Evolutionary conservation across 108 stramenopile genomes (phyloP).

Genomic region (Cyclotella sp.): DNA sequence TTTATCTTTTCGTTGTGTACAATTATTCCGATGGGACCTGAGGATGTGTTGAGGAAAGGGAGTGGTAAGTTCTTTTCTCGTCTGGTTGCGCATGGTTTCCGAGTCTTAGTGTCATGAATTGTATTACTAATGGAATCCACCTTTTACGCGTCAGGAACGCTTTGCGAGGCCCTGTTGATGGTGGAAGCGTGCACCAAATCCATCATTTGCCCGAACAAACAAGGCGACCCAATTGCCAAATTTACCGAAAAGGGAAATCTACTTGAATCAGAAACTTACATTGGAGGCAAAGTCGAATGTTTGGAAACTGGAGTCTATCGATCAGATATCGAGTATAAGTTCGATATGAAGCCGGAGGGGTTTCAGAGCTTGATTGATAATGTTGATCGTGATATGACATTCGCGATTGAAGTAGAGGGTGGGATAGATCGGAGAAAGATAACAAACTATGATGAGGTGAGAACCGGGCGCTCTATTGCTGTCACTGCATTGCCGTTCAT

Average conservation of each 20-base stretch:
- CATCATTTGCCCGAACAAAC: conserved; percentile 99
- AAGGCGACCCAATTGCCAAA: conserved; percentile 86
- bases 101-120: conserved; percentile 48
- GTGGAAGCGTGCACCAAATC: conserved; percentile 93
- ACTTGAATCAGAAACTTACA: conserved; percentile 98
- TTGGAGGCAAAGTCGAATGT: conserved; percentile 99
- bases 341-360: conserved; percentile 91
- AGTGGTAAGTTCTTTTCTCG: conserved; percentile 48
- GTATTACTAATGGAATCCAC: background rate
- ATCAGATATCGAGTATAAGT: conserved; percentile 94
- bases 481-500: background rate
- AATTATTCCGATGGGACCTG: conserved; percentile 98
- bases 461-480: conserved; percentile 18
- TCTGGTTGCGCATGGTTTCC: background rate
- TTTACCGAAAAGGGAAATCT: conserved; percentile 94
- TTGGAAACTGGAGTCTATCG: conserved; percentile 99
- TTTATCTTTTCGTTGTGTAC: conserved; percentile 99
- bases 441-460: conserved; percentile 96
- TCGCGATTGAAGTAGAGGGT: conserved; percentile 97
- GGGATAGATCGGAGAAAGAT: conserved; percentile 89
- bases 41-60: conserved; percentile 98
- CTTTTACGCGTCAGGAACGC: conserved; percentile 64
- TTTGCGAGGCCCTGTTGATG: conserved; percentile 98
- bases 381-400: conserved; percentile 95
- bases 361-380: conserved; percentile 97